A percentile compares a stretch with the other conserved stretches of the same genome.
phyloP scores from a whole-genome alignment of 257 asterid species.

The Scutellaria galericulata region DNA sequence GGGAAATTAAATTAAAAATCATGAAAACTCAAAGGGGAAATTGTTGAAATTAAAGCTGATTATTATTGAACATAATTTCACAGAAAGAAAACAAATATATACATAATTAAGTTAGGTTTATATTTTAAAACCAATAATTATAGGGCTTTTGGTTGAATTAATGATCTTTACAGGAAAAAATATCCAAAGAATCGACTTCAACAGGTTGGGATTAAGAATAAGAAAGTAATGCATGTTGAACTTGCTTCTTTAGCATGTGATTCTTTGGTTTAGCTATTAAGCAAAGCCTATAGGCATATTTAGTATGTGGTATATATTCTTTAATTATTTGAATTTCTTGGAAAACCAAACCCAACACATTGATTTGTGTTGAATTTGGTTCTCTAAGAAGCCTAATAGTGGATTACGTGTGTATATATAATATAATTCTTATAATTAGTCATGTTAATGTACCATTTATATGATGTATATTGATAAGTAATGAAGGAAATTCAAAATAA shows the following conservation, averaged over 20 bases:
- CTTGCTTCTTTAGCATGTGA: slow-evolving; percentile 15
- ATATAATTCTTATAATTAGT: too few relatives aligned
- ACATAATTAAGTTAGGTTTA: neutral
- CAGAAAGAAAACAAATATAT: neutral
- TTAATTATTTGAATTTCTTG: too few relatives aligned
- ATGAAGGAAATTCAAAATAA: too few relatives aligned
- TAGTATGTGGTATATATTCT: neutral
- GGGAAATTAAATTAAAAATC: neutral
- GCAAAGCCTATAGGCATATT: neutral
- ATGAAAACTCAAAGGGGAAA: neutral
- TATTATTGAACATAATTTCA: neutral
- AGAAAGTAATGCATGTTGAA: neutral
- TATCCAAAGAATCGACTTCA: slow-evolving; percentile 22
- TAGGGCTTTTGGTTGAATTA: slow-evolving; percentile 11
- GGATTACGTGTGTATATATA: too few relatives aligned
- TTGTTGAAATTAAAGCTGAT: neutral
- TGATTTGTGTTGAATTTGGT: too few relatives aligned
- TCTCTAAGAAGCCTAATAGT: too few relatives aligned
- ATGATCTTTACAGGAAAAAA: neutral
- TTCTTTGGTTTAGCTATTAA: slow-evolving; percentile 17
- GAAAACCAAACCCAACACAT: too few relatives aligned
- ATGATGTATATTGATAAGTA: too few relatives aligned
- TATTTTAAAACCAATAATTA: neutral
- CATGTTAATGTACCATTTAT: too few relatives aligned
- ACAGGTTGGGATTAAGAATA: neutral